phyloP scores from a whole-genome alignment of 371 early-diverging fungal genomes.

The Saksenaea oblongispora region DNA sequence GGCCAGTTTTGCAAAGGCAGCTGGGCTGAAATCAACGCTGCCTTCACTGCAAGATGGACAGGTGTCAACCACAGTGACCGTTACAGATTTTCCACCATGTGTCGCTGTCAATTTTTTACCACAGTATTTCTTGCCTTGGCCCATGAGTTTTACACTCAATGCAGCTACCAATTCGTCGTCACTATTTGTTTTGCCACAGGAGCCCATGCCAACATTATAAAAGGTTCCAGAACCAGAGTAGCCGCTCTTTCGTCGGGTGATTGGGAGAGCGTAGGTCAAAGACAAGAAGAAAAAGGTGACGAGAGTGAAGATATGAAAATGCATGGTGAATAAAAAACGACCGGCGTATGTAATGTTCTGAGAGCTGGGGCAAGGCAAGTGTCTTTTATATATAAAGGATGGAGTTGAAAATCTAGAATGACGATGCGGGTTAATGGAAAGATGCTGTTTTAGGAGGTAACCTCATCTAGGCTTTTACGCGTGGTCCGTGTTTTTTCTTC shows the following conservation, averaged over 20 bases:
- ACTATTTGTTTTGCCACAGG: conserved; percentile 34
- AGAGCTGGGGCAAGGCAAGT: no score
- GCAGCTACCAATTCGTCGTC: conserved; percentile 41
- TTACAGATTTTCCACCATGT: conserved; percentile 35
- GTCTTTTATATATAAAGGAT: background rate
- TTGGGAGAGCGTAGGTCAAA: conserved; percentile 15
- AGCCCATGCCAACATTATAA: conserved; percentile 40
- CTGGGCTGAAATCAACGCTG: conserved; percentile 47
- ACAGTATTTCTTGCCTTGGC: conserved; percentile 30
- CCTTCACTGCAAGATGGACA: conserved; percentile 48
- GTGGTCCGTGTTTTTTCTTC: background rate
- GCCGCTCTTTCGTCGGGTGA: conserved; percentile 13
- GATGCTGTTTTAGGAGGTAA: background rate
- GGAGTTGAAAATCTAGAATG: background rate
- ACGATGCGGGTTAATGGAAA: background rate
- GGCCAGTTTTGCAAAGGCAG: conserved; percentile 46
- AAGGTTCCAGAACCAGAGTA: conserved; percentile 40
- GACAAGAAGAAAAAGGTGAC: conserved; percentile 5
- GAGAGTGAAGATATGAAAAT: background rate
- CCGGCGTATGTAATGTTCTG: background rate
- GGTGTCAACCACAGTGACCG: conserved; percentile 50
- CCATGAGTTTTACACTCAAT: conserved; percentile 30
- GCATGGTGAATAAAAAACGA: background rate
- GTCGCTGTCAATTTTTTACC: conserved; percentile 37
- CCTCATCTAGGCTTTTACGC: background rate